These are phyloP conservation scores for Streptanthus diversifolius DNA, from an alignment of 345 rosid genomes.

Conservation along the genomic window DNA sequence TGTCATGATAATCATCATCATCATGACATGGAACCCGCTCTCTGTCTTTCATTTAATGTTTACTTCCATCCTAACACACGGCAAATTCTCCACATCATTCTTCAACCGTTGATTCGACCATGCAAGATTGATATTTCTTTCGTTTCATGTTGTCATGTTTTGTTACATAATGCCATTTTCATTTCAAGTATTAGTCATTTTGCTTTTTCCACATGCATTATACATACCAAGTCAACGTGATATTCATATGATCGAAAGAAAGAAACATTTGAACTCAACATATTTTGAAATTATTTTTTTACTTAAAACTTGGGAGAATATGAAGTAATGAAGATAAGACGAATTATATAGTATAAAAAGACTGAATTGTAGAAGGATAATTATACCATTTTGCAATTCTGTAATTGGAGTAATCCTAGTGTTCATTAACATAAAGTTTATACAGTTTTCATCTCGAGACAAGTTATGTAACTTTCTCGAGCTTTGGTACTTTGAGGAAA, in stretches of 20 bases:
- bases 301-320: background rate
- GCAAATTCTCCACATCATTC: background rate
- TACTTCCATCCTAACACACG: slow-evolving; percentile 25
- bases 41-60: slow-evolving; percentile 27
- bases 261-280: background rate
- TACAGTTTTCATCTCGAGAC: slow-evolving; percentile 11
- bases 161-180: slow-evolving; percentile 1
- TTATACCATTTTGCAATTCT: background rate
- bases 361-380: background rate
- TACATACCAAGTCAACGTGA: background rate
- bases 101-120: slow-evolving; percentile 10
- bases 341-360: no score
- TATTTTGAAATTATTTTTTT: background rate
- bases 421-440: background rate
- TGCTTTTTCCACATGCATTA: background rate
- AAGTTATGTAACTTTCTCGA: slow-evolving; percentile 12
- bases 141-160: slow-evolving; percentile 19
- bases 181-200: background rate
- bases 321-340: background rate
- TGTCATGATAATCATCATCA: slow-evolving; percentile 14
- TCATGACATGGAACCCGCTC: slow-evolving; percentile 23
- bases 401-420: background rate
- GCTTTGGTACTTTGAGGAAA: background rate
- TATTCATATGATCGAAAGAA: background rate
- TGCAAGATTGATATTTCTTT: background rate